A percentile compares a stretch with the other conserved stretches of the same genome.
phyloP scores from a whole-genome alignment of 129 eudicot species.

The Glebionis coronaria region DNA sequence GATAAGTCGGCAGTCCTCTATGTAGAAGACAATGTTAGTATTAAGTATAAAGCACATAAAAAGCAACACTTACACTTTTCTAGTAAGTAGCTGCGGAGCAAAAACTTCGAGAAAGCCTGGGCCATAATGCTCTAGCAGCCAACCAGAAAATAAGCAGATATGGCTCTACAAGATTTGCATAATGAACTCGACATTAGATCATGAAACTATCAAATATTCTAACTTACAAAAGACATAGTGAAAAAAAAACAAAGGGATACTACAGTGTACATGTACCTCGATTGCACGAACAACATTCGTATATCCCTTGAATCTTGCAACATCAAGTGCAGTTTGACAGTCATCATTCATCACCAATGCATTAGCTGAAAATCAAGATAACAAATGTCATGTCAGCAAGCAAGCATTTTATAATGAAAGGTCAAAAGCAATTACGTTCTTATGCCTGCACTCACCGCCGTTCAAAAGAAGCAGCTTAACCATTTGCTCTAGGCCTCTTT shows the following conservation, averaged over 20 bases:
- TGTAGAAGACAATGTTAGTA: too few species aligned
- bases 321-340: constrained; percentile 81
- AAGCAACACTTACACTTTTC: constrained; percentile 59
- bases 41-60: too few species aligned
- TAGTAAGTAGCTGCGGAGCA: constrained; percentile 64
- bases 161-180: constrained; percentile 42
- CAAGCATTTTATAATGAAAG: neutral
- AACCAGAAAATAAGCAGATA: constrained; percentile 77
- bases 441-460: constrained; percentile 59
- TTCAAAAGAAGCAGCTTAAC: constrained; percentile 72
- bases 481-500: constrained; percentile 75
- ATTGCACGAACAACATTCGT: constrained; percentile 72
- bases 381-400: neutral
- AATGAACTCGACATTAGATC: constrained; percentile 1
- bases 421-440: neutral
- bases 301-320: constrained; percentile 79
- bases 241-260: neutral
- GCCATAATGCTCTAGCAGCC: constrained; percentile 75
- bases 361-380: constrained; percentile 58
- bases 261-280: constrained; percentile 44
- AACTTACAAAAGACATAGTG: neutral
- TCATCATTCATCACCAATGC: constrained; percentile 77
- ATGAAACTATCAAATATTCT: neutral
- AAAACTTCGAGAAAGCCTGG: constrained; percentile 74
- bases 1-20: too few species aligned